Percentiles rank a stretch among this genome's conserved stretches.
These are phyloP conservation scores for Lichtheimia hyalospora DNA, from an alignment of 371 early-diverging fungal genomes.

Conservation along the genomic window DNA sequence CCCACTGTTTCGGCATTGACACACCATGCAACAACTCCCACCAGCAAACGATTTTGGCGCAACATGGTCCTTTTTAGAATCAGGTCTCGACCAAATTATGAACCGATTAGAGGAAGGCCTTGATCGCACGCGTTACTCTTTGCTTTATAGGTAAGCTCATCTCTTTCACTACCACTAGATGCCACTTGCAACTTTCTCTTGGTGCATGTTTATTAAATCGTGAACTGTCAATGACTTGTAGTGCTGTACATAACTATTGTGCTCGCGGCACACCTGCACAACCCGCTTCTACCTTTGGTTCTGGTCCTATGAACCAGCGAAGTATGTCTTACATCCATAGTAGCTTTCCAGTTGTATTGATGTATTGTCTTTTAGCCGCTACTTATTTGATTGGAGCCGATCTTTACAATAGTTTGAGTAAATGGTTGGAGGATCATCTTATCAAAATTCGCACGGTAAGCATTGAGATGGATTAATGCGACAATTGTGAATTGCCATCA, in stretches of 20 bases:
- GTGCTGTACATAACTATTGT: slow-evolving; percentile 86
- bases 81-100: slow-evolving; percentile 83
- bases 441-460: slow-evolving; percentile 40
- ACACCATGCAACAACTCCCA: slow-evolving; percentile 20
- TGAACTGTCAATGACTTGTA: slow-evolving; percentile 17
- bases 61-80: slow-evolving; percentile 79
- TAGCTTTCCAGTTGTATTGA: background rate
- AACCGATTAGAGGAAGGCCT: slow-evolving; percentile 75
- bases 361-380: slow-evolving; percentile 33
- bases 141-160: slow-evolving; percentile 80
- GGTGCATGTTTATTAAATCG: no score
- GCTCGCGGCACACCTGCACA: slow-evolving; percentile 44
- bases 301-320: slow-evolving; percentile 28
- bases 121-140: slow-evolving; percentile 74
- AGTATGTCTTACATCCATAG: slow-evolving; percentile 13
- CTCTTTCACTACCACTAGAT: no score
- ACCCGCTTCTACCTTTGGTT: slow-evolving; percentile 6
- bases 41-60: slow-evolving; percentile 55
- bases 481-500: background rate
- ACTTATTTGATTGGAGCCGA: slow-evolving; percentile 87
- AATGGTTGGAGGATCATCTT: slow-evolving; percentile 75
- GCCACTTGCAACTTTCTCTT: no score
- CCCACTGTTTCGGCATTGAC: background rate
- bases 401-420: slow-evolving; percentile 74
- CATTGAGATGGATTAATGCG: no score